Base-by-base conservation (phyloP, 768 basidiomycete genomes). In the Trametes cingulata region DNA sequence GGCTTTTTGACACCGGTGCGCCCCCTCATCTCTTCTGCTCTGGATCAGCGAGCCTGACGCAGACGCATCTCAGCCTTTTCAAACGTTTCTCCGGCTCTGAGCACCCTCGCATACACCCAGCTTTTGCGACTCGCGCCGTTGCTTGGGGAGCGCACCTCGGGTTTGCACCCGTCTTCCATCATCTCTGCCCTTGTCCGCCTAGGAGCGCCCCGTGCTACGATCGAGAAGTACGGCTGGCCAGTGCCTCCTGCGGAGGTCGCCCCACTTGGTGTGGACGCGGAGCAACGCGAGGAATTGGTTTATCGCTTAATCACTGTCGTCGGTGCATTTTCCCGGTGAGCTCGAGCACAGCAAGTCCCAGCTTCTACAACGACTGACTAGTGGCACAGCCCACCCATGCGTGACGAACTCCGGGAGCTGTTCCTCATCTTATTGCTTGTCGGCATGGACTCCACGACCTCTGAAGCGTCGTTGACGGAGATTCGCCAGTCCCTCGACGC, bases 391-490 rank as follows among this genome's bases (percentile, higher is more conserved):
- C 15, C 61, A 2, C 17, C 66, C 17, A 43, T 55, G 7, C 67
- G 42, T 9, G 43, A 74, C 6, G 84, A 87, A 20, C 65, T 80
- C 1, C 76, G 81, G 13, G 77, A 83, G 57, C 67, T 86, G 20
- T 63, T 86, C 8, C 63, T 84, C 49, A 71, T 76, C 2, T 64
- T 91, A 41, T 60, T 86, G 4, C 72, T 86, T 2, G 68, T 91
- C 25, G 85, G 77, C 2, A 77, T 88, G 61, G 89, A 91, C 64
- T 69, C 76, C 1, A 71, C 76, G 13, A 79, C 79, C 33, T 71
- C 79, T 1, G 66, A 70, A 3, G 78, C 81, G 14, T 73, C 85
- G 8, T 75, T 71, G 54, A 73, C 69, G 24, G 82, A 83, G 7
- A 71, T 88, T 45, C 77, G 77, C 45, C 63, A 73, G 7, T 75